These are phyloP conservation scores for Macrolepiota albuminosa DNA, from an alignment of 768 basidiomycete species.

Conservation along the genomic window DNA sequence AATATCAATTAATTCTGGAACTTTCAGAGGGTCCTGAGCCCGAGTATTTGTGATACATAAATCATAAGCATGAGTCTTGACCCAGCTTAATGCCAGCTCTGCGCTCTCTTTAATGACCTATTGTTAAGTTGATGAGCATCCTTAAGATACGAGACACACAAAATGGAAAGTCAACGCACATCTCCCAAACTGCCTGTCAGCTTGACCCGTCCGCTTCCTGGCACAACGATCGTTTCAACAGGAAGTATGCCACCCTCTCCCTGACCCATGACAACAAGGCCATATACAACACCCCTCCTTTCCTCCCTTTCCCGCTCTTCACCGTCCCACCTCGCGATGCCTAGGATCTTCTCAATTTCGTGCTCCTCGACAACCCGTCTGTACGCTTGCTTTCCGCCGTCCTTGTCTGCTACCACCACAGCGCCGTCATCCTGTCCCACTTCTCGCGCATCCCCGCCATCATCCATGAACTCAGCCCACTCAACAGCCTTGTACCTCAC, in stretches of 20 bases:
- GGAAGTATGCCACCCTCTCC: slow-evolving; percentile 84
- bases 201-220: slow-evolving; percentile 69
- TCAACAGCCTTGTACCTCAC: slow-evolving; percentile 91
- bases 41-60: slow-evolving; percentile 68
- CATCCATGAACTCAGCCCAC: slow-evolving; percentile 68
- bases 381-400: slow-evolving; percentile 39
- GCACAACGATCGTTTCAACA: slow-evolving; percentile 77
- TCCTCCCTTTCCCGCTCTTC: slow-evolving; percentile 77
- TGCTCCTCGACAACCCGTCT: slow-evolving; percentile 53
- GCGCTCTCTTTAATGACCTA: slow-evolving; percentile 90
- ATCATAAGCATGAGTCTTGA: slow-evolving; percentile 80
- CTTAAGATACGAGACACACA: not conserved
- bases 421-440: slow-evolving; percentile 17
- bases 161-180: slow-evolving; percentile 27
- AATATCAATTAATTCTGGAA: slow-evolving; percentile 70
- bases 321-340: slow-evolving; percentile 73
- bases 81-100: slow-evolving; percentile 89
- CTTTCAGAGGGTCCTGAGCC: slow-evolving; percentile 70
- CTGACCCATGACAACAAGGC: slow-evolving; percentile 83
- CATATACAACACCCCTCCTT: slow-evolving; percentile 74
- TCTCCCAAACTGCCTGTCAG: slow-evolving; percentile 85
- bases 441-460: slow-evolving; percentile 19
- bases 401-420: slow-evolving; percentile 14
- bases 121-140: not conserved
- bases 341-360: slow-evolving; percentile 82